Percentiles rank a stretch among this genome's conserved stretches.
These are phyloP conservation scores for Parietichytrium sp. DNA, from an alignment of 108 stramenopile species.

Conservation along the genomic window DNA sequence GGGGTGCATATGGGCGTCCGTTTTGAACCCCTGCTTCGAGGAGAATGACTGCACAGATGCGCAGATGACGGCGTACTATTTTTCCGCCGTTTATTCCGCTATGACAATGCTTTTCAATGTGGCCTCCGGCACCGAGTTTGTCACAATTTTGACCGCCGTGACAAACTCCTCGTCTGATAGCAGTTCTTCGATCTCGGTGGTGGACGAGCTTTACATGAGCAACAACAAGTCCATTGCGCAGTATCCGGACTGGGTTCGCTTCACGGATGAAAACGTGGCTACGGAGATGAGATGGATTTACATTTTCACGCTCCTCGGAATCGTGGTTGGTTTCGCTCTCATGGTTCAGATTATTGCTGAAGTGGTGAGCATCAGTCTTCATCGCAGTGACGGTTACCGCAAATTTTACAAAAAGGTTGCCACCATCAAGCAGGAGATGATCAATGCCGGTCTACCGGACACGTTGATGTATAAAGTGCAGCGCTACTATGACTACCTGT, in stretches of 20 bases:
- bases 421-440: slow-evolving; percentile 7
- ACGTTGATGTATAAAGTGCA: neutral
- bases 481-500: slow-evolving; percentile 31
- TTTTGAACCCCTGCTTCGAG: neutral
- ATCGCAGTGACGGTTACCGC: slow-evolving; percentile 7
- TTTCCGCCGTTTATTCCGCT: neutral
- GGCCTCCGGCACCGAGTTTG: neutral
- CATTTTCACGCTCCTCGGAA: neutral
- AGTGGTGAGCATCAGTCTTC: neutral
- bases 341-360: slow-evolving; percentile 8
- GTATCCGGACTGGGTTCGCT: neutral
- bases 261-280: neutral
- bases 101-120: slow-evolving; percentile 15
- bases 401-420: slow-evolving; percentile 17
- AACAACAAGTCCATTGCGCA: too few relatives aligned
- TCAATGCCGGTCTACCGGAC: neutral
- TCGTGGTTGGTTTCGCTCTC: slow-evolving; percentile 1
- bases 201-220: too few relatives aligned
- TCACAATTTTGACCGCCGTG: too few relatives aligned
- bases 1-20: slow-evolving; percentile 7
- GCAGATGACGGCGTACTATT: slow-evolving; percentile 25
- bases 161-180: too few relatives aligned
- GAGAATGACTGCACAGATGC: neutral
- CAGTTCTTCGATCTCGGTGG: too few relatives aligned
- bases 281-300: neutral